Conservation (phyloP, 2,329 filamentous ascomycete genomes). For the Mariannaea sp. region DNA sequence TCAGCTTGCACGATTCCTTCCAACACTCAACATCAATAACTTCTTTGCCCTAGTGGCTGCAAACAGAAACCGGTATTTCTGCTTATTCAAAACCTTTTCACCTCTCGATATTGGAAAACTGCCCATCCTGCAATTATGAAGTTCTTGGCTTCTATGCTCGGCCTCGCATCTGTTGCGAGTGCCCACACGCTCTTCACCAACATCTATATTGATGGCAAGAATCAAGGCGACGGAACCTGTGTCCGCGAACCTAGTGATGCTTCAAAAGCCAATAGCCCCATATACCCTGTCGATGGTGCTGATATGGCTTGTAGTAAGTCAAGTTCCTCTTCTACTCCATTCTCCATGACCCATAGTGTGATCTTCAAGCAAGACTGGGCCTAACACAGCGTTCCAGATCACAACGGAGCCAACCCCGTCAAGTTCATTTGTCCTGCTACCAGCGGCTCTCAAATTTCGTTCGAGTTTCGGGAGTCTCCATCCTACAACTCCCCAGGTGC, state of each 20-base stretch:
- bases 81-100: slow-evolving; percentile 2
- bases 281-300: slow-evolving; percentile 59
- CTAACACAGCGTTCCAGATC: slow-evolving; percentile 42
- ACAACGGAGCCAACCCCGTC: slow-evolving; percentile 50
- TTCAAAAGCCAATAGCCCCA: slow-evolving; percentile 59
- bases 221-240: slow-evolving; percentile 73
- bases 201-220: slow-evolving; percentile 63
- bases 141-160: slow-evolving; percentile 39
- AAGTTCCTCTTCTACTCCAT: background rate
- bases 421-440: slow-evolving; percentile 54
- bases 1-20: slow-evolving; percentile 17
- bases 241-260: slow-evolving; percentile 67
- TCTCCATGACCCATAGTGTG: background rate
- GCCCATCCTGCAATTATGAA: slow-evolving; percentile 47
- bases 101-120: slow-evolving; percentile 1
- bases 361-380: background rate
- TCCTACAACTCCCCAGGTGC: slow-evolving; percentile 57
- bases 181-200: slow-evolving; percentile 70
- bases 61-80: slow-evolving; percentile 36
- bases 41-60: slow-evolving; percentile 27
- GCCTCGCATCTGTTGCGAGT: slow-evolving; percentile 45
- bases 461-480: slow-evolving; percentile 68
- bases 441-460: slow-evolving; percentile 63
- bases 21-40: slow-evolving; percentile 11
- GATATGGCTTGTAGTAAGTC: slow-evolving; percentile 73